phyloP scores from a whole-genome alignment of 768 basidiomycete species.

The Boletus sensibilis region DNA sequence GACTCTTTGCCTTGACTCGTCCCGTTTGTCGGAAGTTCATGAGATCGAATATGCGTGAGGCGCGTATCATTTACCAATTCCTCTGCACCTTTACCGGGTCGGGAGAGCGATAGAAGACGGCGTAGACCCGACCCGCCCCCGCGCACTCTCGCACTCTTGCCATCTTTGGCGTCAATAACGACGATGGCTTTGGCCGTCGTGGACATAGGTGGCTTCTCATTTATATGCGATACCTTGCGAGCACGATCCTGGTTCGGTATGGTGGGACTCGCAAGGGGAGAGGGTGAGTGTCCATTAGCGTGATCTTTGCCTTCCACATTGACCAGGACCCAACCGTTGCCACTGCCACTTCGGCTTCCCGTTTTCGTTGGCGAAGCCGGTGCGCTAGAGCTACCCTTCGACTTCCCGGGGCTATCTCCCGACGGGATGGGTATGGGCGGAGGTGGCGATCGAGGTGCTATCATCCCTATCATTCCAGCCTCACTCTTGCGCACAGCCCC shows the following conservation, averaged over 20 bases:
- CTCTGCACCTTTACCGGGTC: slow-evolving; percentile 31
- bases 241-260: slow-evolving; percentile 31
- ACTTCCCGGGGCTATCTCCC: slow-evolving; percentile 25
- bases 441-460: slow-evolving; percentile 33
- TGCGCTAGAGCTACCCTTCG: slow-evolving; percentile 22
- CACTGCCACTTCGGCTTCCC: slow-evolving; percentile 37
- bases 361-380: slow-evolving; percentile 36
- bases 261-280: slow-evolving; percentile 26
- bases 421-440: slow-evolving; percentile 28
- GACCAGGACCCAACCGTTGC: slow-evolving; percentile 65
- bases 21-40: slow-evolving; percentile 23
- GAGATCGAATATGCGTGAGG: slow-evolving; percentile 27
- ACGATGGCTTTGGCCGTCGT: slow-evolving; percentile 63
- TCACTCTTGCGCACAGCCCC: slow-evolving; percentile 58
- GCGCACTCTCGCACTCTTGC: slow-evolving; percentile 27
- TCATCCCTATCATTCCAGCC: slow-evolving; percentile 55
- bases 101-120: slow-evolving; percentile 34
- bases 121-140: slow-evolving; percentile 33
- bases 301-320: slow-evolving; percentile 52
- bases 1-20: slow-evolving; percentile 21
- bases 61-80: slow-evolving; percentile 26
- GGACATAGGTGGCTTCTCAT: slow-evolving; percentile 37
- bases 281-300: slow-evolving; percentile 21
- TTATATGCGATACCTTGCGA: slow-evolving; percentile 27
- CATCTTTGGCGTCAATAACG: slow-evolving; percentile 56